Conservation (phyloP, 1,284 basidiomycete genomes). For the Phenoliferia sp. region DNA sequence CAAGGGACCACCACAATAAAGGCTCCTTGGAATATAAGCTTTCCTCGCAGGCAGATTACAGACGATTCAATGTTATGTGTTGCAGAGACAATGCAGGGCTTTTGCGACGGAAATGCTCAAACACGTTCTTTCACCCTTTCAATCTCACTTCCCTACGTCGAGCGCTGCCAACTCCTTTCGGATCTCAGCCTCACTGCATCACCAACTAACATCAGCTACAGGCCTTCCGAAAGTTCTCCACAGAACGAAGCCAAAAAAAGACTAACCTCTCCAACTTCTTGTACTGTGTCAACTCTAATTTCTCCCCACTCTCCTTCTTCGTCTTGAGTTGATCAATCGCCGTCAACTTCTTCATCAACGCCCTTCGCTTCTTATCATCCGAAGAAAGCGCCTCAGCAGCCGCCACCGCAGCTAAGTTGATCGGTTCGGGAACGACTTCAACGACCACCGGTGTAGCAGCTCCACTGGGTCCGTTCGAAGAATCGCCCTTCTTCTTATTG, state of each 20-base stretch:
- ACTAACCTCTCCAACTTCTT: conserved; percentile 91
- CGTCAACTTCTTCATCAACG: conserved; percentile 55
- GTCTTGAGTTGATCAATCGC: conserved; percentile 57
- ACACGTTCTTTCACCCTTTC: neutral
- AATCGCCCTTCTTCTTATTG: conserved; percentile 19
- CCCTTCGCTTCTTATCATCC: conserved; percentile 50
- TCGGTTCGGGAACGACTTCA: conserved; percentile 12
- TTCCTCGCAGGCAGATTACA: too few relatives aligned
- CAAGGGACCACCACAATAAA: too few relatives aligned
- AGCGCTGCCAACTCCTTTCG: conserved; percentile 65
- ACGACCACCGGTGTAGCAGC: conserved; percentile 47
- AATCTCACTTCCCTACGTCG: conserved; percentile 27
- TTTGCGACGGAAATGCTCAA: neutral
- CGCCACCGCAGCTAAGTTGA: conserved; percentile 9
- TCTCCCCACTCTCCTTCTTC: conserved; percentile 42
- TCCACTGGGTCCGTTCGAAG: conserved; percentile 40
- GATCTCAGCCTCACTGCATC: conserved; percentile 53
- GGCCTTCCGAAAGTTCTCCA: neutral
- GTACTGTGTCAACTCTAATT: conserved; percentile 53
- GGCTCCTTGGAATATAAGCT: too few relatives aligned
- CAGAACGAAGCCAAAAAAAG: neutral
- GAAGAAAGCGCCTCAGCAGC: conserved; percentile 47
- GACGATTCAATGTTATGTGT: too few relatives aligned
- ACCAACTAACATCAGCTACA: too few relatives aligned
- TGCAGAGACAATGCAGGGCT: neutral